phyloP scores from a whole-genome alignment of 2,329 filamentous ascomycete genomes.

The Teratosphaeria epicoccoides region DNA sequence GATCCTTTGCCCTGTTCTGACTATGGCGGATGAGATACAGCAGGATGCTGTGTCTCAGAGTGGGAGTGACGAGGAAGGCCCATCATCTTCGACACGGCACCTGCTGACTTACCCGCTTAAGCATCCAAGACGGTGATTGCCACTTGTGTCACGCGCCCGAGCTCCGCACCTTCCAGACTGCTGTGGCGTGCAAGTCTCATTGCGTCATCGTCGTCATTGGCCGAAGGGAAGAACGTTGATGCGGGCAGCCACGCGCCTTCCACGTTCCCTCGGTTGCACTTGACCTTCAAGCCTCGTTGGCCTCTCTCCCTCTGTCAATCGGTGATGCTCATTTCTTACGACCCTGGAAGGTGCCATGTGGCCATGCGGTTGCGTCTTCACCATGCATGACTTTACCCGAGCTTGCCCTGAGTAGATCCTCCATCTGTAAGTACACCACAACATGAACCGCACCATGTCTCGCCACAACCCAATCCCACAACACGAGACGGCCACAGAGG shows the following conservation, averaged over 20 bases:
- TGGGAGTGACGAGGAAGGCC: not conserved
- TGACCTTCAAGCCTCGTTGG: too few species aligned
- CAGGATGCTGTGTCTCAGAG: not conserved
- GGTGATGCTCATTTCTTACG: too few species aligned
- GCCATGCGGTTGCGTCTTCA: too few species aligned
- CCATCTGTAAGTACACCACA: not conserved
- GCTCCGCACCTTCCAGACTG: not conserved
- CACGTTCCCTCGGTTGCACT: too few species aligned
- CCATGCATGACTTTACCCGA: too few species aligned
- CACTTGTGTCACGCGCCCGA: not conserved
- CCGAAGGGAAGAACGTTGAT: not conserved
- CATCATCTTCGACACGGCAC: not conserved
- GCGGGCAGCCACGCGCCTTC: not conserved
- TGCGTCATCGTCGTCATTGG: not conserved
- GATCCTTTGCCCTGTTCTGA: not conserved
- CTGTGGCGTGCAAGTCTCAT: not conserved
- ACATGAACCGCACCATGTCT: not conserved
- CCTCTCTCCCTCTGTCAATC: too few species aligned
- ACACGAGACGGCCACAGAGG: not conserved
- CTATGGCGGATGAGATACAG: not conserved
- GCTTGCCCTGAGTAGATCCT: too few species aligned
- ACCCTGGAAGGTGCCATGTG: too few species aligned
- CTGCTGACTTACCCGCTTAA: too few species aligned
- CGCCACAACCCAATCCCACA: not conserved
- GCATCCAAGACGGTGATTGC: not conserved